Evolutionary conservation across 2,329 filamentous ascomycete genomes (phyloP).

Genomic region (Arthrobotrys conoides): DNA sequence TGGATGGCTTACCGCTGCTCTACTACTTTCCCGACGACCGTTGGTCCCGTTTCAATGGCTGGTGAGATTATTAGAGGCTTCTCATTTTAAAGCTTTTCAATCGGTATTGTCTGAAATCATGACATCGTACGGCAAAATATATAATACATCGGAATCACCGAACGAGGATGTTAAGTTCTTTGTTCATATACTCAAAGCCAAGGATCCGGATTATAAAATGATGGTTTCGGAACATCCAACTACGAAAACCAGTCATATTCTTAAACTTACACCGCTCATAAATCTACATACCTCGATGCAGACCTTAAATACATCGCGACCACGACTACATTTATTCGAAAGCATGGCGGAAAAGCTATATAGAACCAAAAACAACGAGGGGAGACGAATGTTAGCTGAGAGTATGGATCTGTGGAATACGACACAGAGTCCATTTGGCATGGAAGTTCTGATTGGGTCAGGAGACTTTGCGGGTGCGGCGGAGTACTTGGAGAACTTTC

Average conservation of each 20-base stretch:
- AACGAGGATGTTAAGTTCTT: conserved; percentile 30
- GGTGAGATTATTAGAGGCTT: neutral
- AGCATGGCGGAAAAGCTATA: conserved; percentile 13
- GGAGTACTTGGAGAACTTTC: neutral
- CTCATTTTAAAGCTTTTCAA: neutral
- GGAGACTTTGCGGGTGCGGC: conserved; percentile 4
- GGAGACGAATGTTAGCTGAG: conserved; percentile 18
- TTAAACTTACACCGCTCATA: neutral
- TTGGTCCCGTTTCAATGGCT: conserved; percentile 39
- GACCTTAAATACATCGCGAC: neutral
- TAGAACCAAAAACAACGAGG: neutral
- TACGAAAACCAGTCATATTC: neutral
- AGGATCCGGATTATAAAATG: neutral
- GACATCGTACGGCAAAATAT: conserved; percentile 8
- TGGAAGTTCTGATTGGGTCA: conserved; percentile 9
- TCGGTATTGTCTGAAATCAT: neutral
- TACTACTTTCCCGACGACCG: conserved; percentile 34
- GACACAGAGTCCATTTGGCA: conserved; percentile 1
- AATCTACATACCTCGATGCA: neutral
- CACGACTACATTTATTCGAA: neutral
- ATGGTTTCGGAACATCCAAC: neutral
- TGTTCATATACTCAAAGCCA: conserved; percentile 25
- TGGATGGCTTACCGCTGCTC: conserved; percentile 33
- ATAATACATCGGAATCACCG: conserved; percentile 1
- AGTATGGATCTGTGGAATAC: conserved; percentile 12